These are phyloP conservation scores for Deinandra increscens DNA, from an alignment of 129 eudicot genomes.

Conservation along the genomic window DNA sequence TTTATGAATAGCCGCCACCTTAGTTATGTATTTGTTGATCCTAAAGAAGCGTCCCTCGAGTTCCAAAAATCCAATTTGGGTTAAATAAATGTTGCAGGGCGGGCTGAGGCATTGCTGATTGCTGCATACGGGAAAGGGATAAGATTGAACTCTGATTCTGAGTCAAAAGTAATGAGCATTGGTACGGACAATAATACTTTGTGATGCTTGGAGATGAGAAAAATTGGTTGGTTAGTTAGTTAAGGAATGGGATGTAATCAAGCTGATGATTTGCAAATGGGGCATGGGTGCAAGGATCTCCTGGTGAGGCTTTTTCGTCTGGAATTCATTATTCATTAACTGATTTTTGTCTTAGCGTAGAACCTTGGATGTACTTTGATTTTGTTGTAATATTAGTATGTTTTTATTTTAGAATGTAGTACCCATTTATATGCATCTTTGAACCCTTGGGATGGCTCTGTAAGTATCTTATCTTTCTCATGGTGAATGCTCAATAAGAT, in stretches of 20 bases:
- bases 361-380: not conserved
- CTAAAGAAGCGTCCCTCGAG: no score
- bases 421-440: not conserved
- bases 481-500: no score
- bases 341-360: not conserved
- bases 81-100: slow-evolving; percentile 48
- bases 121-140: slow-evolving; percentile 94
- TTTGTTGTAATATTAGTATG: slow-evolving; percentile 8
- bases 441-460: no score
- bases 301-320: not conserved
- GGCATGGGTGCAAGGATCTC: not conserved
- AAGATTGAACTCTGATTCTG: slow-evolving; percentile 29
- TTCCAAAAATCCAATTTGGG: no score
- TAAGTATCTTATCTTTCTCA: no score
- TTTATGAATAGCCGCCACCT: no score
- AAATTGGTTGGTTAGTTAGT: not conserved
- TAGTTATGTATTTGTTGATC: not conserved
- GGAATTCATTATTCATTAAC: not conserved
- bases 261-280: not conserved
- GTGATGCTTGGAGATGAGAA: slow-evolving; percentile 9
- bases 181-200: not conserved
- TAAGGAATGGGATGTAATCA: not conserved
- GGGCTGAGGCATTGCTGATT: slow-evolving; percentile 95
- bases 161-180: slow-evolving; percentile 13
- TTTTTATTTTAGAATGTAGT: not conserved